A percentile compares a stretch with the other conserved stretches of the same genome.
Evolutionary conservation across 371 early-diverging fungal species (phyloP).

Genomic region (Lichtheimia ornata): DNA sequence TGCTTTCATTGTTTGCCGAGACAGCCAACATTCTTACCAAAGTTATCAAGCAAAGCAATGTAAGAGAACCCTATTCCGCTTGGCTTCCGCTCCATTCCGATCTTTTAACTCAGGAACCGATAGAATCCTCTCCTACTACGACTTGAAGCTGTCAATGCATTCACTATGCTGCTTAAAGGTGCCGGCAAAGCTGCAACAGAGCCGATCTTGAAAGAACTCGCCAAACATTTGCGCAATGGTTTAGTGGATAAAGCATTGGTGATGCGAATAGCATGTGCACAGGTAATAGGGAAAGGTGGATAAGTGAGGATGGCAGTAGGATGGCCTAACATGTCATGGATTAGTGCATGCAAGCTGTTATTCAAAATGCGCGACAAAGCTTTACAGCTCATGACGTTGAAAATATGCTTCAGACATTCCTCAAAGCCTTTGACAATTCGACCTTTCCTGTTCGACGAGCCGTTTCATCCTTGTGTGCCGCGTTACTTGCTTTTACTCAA

Average conservation of each 20-base stretch:
- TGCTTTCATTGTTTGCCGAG: conserved; percentile 80
- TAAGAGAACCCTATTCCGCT: conserved; percentile 27
- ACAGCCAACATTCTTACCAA: conserved; percentile 67
- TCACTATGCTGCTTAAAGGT: conserved; percentile 70
- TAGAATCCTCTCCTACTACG: conserved; percentile 66
- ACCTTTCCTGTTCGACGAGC: conserved; percentile 69
- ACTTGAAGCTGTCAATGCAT: conserved; percentile 71
- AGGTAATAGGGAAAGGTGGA: conserved; percentile 49
- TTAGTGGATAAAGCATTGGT: conserved; percentile 75
- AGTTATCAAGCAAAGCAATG: conserved; percentile 68
- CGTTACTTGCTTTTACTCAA: conserved; percentile 62
- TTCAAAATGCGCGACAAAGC: conserved; percentile 51
- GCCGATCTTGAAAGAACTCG: conserved; percentile 70
- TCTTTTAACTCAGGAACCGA: too few species aligned
- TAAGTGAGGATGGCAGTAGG: not conserved
- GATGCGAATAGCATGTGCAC: conserved; percentile 72
- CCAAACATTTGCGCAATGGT: conserved; percentile 68
- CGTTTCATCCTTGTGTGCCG: conserved; percentile 63
- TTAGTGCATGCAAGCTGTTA: conserved; percentile 56
- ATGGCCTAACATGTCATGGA: not conserved
- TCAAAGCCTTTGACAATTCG: conserved; percentile 72
- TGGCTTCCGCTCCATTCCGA: too few species aligned
- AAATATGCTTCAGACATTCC: conserved; percentile 47
- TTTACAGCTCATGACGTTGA: conserved; percentile 69
- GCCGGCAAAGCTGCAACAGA: conserved; percentile 82